Conservation (phyloP, 1,139 yeast species). For the Schizosaccharomyces versatilis region DNA sequence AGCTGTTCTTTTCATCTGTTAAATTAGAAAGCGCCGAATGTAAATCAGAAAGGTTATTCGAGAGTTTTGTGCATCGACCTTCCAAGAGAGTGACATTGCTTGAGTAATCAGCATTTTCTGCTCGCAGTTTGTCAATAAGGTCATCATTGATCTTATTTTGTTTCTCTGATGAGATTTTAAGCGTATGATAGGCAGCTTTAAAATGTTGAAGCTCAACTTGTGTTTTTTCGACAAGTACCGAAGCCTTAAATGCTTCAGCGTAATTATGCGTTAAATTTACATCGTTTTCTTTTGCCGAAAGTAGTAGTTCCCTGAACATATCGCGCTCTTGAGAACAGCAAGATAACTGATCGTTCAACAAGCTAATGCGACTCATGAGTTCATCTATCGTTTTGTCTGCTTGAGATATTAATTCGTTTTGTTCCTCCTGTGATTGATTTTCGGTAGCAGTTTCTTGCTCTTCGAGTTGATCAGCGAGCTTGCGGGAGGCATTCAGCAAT, state of each 20-base stretch:
- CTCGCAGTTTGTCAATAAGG: no score
- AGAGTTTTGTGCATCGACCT: no score
- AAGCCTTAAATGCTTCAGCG: neutral
- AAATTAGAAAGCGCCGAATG: no score
- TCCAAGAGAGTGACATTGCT: no score
- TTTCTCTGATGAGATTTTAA: no score
- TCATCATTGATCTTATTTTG: no score
- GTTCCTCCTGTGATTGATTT: conserved; percentile 19
- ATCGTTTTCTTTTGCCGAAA: conserved; percentile 13
- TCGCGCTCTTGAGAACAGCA: conserved; percentile 45
- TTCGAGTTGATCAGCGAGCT: conserved; percentile 50
- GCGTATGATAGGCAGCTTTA: no score
- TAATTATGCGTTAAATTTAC: neutral
- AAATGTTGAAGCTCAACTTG: no score
- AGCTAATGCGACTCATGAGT: conserved; percentile 39
- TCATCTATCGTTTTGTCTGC: conserved; percentile 57
- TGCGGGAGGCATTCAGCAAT: conserved; percentile 42
- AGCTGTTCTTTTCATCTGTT: no score
- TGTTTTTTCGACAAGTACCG: conserved; percentile 16
- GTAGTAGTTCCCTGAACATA: conserved; percentile 29
- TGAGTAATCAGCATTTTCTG: no score
- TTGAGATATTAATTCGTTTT: conserved; percentile 30
- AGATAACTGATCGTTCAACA: conserved; percentile 26
- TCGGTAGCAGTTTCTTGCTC: conserved; percentile 21
- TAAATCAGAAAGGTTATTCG: no score